These are phyloP conservation scores for Neurospora crassa DNA, from an alignment of 2,329 filamentous ascomycete genomes.

Conservation along the genomic window DNA sequence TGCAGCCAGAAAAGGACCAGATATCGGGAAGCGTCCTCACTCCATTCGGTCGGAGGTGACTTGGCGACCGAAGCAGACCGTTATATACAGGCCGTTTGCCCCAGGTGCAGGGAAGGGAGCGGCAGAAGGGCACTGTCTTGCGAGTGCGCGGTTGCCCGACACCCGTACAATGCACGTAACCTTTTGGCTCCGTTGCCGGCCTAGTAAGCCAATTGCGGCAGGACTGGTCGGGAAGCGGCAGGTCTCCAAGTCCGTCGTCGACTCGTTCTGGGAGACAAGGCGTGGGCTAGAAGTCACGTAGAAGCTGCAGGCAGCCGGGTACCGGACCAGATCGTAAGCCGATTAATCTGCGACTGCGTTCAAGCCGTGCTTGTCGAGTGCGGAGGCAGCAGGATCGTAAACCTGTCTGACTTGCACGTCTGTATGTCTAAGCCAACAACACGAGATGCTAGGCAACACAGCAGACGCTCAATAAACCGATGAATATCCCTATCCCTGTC, in stretches of 20 bases:
- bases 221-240: neutral
- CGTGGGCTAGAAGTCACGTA: neutral
- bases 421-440: neutral
- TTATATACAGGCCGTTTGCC: slow-evolving; percentile 12
- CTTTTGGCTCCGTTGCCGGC: slow-evolving; percentile 8
- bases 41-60: slow-evolving; percentile 5
- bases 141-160: slow-evolving; percentile 11
- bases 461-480: neutral
- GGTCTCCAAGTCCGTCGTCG: neutral
- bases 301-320: neutral
- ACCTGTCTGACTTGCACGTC: neutral
- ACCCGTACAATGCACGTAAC: slow-evolving; percentile 13
- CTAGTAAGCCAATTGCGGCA: slow-evolving; percentile 5
- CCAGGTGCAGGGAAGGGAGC: slow-evolving; percentile 11
- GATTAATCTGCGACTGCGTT: neutral
- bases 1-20: slow-evolving; percentile 7
- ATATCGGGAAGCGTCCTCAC: slow-evolving; percentile 13
- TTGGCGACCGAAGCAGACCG: slow-evolving; percentile 7
- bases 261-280: neutral
- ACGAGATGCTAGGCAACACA: slow-evolving; percentile 1
- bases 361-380: neutral
- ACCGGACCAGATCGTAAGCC: neutral
- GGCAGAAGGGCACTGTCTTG: slow-evolving; percentile 12
- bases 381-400: neutral
- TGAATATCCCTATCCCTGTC: neutral